Evolutionary conservation across 805 yeast genomes (phyloP).

Genomic region (Candida pini): DNA sequence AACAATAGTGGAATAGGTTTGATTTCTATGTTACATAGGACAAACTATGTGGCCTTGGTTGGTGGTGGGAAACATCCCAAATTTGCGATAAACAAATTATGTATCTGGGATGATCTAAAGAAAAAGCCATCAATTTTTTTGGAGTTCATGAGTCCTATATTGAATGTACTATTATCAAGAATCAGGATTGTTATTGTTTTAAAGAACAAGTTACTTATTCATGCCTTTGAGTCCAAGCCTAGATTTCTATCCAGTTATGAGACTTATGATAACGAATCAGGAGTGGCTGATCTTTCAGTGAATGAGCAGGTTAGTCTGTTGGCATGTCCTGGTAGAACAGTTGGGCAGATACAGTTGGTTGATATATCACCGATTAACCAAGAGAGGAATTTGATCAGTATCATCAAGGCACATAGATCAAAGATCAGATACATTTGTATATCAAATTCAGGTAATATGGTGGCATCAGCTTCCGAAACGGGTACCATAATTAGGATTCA

Average conservation of each 20-base stretch:
- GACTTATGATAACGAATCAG: constrained; percentile 56
- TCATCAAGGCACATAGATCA: constrained; percentile 74
- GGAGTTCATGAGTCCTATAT: constrained; percentile 71
- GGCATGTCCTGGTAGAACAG: constrained; percentile 71
- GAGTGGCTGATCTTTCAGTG: constrained; percentile 47
- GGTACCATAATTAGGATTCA: constrained; percentile 79
- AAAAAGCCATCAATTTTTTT: constrained; percentile 64
- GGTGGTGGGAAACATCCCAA: constrained; percentile 85
- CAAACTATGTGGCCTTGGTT: constrained; percentile 83
- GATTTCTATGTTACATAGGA: constrained; percentile 79
- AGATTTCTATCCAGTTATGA: constrained; percentile 57
- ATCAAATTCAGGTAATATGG: constrained; percentile 55
- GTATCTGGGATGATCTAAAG: constrained; percentile 90
- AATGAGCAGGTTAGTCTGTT: constrained; percentile 34
- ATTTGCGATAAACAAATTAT: constrained; percentile 71
- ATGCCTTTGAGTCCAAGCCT: constrained; percentile 80
- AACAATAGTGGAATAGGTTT: constrained; percentile 57
- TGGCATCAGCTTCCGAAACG: constrained; percentile 77
- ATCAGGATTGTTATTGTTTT: constrained; percentile 71
- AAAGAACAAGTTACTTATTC: constrained; percentile 61
- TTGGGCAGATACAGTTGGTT: constrained; percentile 77
- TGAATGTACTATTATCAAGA: constrained; percentile 70
- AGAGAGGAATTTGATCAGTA: constrained; percentile 57
- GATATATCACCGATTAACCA: constrained; percentile 64
- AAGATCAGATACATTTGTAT: constrained; percentile 57